A percentile compares a stretch with the other conserved stretches of the same genome.
Conservation (phyloP, 2,329 filamentous ascomycete genomes). For the Bipolaris gigantea region DNA sequence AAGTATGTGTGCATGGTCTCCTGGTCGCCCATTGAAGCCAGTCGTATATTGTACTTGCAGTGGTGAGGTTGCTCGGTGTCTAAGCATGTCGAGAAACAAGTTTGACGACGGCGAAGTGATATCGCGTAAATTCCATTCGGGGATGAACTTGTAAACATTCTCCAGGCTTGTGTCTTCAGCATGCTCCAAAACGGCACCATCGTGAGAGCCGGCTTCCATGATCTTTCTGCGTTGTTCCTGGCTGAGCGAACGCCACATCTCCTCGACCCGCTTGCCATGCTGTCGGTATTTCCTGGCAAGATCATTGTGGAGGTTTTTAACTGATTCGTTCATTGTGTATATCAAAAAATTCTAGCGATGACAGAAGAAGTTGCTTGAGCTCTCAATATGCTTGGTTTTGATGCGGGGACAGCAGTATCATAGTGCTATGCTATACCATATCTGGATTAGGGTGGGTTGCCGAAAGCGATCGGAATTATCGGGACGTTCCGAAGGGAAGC, state of each 20-base stretch:
- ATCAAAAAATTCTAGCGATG: not conserved
- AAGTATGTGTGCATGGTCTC: conserved; percentile 45
- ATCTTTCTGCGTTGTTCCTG: conserved; percentile 40
- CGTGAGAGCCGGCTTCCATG: conserved; percentile 40
- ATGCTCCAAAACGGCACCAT: conserved; percentile 44
- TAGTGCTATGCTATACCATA: too few species aligned
- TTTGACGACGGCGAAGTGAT: conserved; percentile 40
- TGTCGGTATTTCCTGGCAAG: conserved; percentile 46
- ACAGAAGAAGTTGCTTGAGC: not conserved
- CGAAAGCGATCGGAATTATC: too few species aligned
- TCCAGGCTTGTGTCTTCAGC: conserved; percentile 43
- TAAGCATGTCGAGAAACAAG: conserved; percentile 45
- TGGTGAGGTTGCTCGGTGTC: conserved; percentile 41
- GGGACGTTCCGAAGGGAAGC: too few species aligned
- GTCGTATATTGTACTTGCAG: conserved; percentile 11
- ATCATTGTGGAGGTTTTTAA: conserved; percentile 44
- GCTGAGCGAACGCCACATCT: conserved; percentile 48
- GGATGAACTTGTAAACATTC: conserved; percentile 45
- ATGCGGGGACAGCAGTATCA: too few species aligned
- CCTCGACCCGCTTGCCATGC: conserved; percentile 43
- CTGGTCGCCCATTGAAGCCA: conserved; percentile 36
- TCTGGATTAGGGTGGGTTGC: too few species aligned
- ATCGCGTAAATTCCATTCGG: conserved; percentile 52
- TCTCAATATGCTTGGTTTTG: too few species aligned
- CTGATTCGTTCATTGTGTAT: conserved; percentile 13